Conservation (phyloP, 805 yeast species). For the Barnettozyma sucrosica region DNA sequence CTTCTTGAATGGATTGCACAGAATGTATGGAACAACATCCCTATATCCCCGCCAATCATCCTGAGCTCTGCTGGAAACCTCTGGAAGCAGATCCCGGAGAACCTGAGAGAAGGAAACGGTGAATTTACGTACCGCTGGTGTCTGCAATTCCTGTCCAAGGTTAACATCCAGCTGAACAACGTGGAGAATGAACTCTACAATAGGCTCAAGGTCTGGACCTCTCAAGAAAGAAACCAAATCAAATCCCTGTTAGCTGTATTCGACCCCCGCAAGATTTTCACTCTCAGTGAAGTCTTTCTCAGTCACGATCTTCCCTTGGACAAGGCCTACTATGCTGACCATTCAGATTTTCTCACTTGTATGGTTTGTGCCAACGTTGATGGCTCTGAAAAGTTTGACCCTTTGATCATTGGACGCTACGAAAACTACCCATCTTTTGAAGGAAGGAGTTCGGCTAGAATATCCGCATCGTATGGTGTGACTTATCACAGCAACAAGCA, state of each 20-base stretch:
- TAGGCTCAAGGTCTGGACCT: slow-evolving; percentile 52
- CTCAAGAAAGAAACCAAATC: slow-evolving; percentile 49
- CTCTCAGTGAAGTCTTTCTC: slow-evolving; percentile 54
- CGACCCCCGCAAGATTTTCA: slow-evolving; percentile 47
- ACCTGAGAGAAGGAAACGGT: slow-evolving; percentile 56
- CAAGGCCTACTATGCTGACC: slow-evolving; percentile 42
- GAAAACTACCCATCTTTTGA: slow-evolving; percentile 41
- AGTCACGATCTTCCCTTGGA: slow-evolving; percentile 58
- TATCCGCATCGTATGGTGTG: slow-evolving; percentile 46
- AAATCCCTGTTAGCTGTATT: slow-evolving; percentile 41
- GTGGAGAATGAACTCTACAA: slow-evolving; percentile 38
- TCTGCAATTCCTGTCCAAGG: slow-evolving; percentile 34
- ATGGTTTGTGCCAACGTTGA: slow-evolving; percentile 59
- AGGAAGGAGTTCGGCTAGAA: slow-evolving; percentile 35
- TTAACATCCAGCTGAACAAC: slow-evolving; percentile 47
- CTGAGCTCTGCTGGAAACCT: slow-evolving; percentile 58
- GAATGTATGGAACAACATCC: slow-evolving; percentile 60
- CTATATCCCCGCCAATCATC: slow-evolving; percentile 56
- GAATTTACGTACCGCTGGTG: slow-evolving; percentile 64
- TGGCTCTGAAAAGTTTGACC: slow-evolving; percentile 57
- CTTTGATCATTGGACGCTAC: slow-evolving; percentile 54
- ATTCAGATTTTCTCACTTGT: slow-evolving; percentile 41
- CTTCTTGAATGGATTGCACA: slow-evolving; percentile 67
- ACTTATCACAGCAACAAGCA: slow-evolving; percentile 54
- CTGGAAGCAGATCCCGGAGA: slow-evolving; percentile 54